phyloP scores from a whole-genome alignment of 352 stramenopile species.

The Pythium utonaiense region DNA sequence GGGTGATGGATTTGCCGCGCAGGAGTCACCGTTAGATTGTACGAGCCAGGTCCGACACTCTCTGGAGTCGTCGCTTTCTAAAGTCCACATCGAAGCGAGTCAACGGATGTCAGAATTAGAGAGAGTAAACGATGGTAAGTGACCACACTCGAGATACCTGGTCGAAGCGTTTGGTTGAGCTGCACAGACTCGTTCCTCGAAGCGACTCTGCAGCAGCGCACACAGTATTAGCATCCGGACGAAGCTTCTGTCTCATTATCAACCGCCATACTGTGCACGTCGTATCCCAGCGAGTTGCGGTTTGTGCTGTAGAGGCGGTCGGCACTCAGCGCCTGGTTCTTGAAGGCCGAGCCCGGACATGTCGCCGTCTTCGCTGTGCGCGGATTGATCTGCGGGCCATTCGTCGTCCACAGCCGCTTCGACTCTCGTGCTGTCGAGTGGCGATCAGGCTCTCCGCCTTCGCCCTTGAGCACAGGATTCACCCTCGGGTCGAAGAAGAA shows the following conservation, averaged over 20 bases:
- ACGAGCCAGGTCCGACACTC: slow-evolving; percentile 55
- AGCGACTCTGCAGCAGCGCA: slow-evolving; percentile 37
- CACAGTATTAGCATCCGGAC: not conserved
- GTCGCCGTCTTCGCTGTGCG: slow-evolving; percentile 52
- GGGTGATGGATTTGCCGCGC: slow-evolving; percentile 16
- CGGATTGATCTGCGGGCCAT: slow-evolving; percentile 39
- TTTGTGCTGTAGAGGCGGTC: slow-evolving; percentile 72
- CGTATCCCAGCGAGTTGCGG: slow-evolving; percentile 51
- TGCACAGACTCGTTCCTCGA: slow-evolving; percentile 64
- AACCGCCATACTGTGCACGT: slow-evolving; percentile 50
- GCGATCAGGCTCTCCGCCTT: slow-evolving; percentile 32
- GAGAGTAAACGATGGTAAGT: too few relatives aligned
- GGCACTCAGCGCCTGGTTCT: slow-evolving; percentile 51
- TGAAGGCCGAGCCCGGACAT: slow-evolving; percentile 57
- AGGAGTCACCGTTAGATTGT: slow-evolving; percentile 29
- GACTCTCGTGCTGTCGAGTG: slow-evolving; percentile 38
- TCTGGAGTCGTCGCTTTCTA: slow-evolving; percentile 46
- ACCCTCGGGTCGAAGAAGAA: slow-evolving; percentile 56
- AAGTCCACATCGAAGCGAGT: not conserved
- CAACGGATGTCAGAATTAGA: too few relatives aligned
- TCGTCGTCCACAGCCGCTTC: slow-evolving; percentile 44
- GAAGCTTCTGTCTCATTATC: too few relatives aligned
- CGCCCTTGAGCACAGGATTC: slow-evolving; percentile 43
- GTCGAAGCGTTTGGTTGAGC: slow-evolving; percentile 56
- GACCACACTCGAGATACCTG: too few relatives aligned